phyloP scores from a whole-genome alignment of 108 stramenopile genomes.

The Cyclotella baltica region DNA sequence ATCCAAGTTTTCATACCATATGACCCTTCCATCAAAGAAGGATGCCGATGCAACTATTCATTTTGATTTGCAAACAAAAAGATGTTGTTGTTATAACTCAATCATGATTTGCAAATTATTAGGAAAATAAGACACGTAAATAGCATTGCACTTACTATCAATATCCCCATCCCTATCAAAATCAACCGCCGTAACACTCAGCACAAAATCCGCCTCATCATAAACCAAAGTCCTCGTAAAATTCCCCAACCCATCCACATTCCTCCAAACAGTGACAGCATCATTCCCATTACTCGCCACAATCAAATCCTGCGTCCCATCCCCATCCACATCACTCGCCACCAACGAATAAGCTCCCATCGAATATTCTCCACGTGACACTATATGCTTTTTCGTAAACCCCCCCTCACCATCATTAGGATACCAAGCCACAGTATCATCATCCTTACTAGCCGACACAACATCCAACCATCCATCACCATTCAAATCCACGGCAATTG shows the following conservation, averaged over 20 bases:
- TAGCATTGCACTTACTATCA: no score
- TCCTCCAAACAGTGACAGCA: conserved; percentile 22
- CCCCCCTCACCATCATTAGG: conserved; percentile 28
- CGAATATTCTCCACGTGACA: conserved; percentile 5
- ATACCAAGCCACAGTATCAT: conserved; percentile 46
- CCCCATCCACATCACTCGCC: conserved; percentile 35
- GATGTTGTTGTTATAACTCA: no score
- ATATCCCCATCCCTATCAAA: conserved; percentile 46
- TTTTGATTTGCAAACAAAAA: no score
- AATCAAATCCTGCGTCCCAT: conserved; percentile 30
- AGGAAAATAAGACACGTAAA: no score
- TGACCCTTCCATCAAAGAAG: conserved; percentile 24
- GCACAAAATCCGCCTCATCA: conserved; percentile 34
- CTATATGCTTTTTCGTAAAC: conserved; percentile 18
- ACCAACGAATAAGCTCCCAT: conserved; percentile 35
- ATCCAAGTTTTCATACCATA: conserved; percentile 44
- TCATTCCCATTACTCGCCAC: conserved; percentile 31
- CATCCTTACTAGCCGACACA: conserved; percentile 23
- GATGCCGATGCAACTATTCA: conserved; percentile 29
- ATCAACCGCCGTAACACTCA: conserved; percentile 35
- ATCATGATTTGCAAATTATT: no score
- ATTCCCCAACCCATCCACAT: conserved; percentile 28
- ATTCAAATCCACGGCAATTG: conserved; percentile 30
- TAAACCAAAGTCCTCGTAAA: conserved; percentile 34
- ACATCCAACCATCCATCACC: conserved; percentile 46